phyloP scores from a whole-genome alignment of 192 early-diverging fungal species.

The Martensiomyces pterosporus region DNA sequence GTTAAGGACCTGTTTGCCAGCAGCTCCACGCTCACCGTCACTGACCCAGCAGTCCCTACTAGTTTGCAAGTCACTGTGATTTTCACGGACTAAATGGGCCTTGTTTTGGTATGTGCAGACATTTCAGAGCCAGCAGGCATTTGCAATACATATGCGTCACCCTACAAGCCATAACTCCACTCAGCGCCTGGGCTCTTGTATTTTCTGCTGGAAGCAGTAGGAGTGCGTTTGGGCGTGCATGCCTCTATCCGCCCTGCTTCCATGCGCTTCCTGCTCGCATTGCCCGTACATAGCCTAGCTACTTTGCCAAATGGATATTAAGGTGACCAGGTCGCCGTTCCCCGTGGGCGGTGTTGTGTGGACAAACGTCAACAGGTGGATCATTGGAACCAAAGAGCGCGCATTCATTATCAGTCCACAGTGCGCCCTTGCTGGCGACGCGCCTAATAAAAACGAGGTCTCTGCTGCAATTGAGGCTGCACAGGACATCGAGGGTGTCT shows the following conservation, averaged over 20 bases:
- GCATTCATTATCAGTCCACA: conserved; percentile 25
- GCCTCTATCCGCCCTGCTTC: too few relatives aligned
- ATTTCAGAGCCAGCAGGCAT: too few relatives aligned
- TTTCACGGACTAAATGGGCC: neutral
- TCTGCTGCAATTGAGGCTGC: conserved; percentile 11
- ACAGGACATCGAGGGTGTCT: conserved; percentile 27
- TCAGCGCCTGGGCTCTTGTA: too few relatives aligned
- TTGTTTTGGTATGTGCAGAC: too few relatives aligned
- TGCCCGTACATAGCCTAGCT: too few relatives aligned
- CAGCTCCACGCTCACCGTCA: conserved; percentile 73
- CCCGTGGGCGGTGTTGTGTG: conserved; percentile 16
- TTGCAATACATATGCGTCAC: too few relatives aligned
- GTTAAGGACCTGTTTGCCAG: conserved; percentile 62
- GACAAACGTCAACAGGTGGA: conserved; percentile 36
- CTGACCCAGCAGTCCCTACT: conserved; percentile 59
- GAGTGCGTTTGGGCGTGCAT: too few relatives aligned
- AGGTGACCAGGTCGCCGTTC: conserved; percentile 12
- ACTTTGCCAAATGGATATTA: conserved; percentile 20
- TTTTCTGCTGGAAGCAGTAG: too few relatives aligned
- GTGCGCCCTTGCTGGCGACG: neutral
- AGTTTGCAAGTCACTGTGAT: conserved; percentile 37
- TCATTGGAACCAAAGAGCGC: conserved; percentile 22
- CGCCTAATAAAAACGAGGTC: conserved; percentile 15
- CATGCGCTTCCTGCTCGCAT: too few relatives aligned
- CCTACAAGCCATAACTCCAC: too few relatives aligned